Base-by-base conservation (phyloP, 371 early-diverging fungal genomes). In the Rhizopus stolonifer region DNA sequence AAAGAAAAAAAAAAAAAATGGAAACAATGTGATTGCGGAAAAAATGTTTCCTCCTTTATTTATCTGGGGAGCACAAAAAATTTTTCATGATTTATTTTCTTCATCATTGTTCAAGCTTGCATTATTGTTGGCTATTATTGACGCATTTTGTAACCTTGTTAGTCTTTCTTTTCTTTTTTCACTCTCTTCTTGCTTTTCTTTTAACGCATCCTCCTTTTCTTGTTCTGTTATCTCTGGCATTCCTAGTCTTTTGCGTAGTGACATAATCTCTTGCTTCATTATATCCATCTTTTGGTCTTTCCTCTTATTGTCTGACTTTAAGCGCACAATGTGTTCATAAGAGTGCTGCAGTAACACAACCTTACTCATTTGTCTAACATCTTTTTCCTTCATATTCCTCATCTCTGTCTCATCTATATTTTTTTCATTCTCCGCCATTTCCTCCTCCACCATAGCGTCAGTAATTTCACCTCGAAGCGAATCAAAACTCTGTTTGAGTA, bases 401-500 rank as follows among this genome's bases (percentile, higher is more conserved):
- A 54, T n/a, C 1, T 54, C 50, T 33, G 60, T 65, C 22, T 60
- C 39, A 46, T 53, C 39, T 24, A 33, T 23, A 29, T 29, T 10
- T 7, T 13, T 39, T 10, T 46, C 55, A 21, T 51, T 46, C 31
- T 62, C 50, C 18, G 48, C 54, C 9, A 46, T 29, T 24, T 67
- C 72, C 9, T 60, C 50, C 15, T 65, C 67, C 14, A 88, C 80
- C 42, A 83, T 65, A 3, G 88, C 76, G 4, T 83, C 81, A 13
- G 89, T 86, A 23, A 95, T 63, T 26, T 89, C 74, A 7, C 65
- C 56, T 17, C 85, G 74, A 9, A 96, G 70, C n/a, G 86, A 79
- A 40, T 95, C 91, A 64, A 96, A 96, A 32, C 89, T 87, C 34
- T 86, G 74, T 52, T 93, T 93, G 17, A 95, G 70, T 22, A 88